Evolutionary conservation across 331 rosid species (phyloP).

Genomic region (Arachis monticola): DNA sequence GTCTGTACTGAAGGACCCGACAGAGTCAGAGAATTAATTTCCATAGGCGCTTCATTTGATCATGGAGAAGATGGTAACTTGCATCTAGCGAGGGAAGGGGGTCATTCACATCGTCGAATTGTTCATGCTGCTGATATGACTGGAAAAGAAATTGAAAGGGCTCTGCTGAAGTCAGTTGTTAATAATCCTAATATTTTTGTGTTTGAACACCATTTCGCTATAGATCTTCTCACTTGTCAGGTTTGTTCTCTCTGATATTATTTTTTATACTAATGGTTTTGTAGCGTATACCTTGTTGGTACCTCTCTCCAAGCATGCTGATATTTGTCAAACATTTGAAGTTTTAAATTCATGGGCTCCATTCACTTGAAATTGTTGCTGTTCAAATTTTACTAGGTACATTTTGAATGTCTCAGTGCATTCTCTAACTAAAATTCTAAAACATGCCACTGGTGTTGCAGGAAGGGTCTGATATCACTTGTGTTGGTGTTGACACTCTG

Average conservation of each 20-base stretch:
- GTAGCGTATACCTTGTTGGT: not conserved
- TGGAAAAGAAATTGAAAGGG: constrained; percentile 91
- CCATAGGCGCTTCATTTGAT: constrained; percentile 95
- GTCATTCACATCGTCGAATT: constrained; percentile 88
- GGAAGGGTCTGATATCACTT: constrained; percentile 73
- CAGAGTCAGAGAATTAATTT: constrained; percentile 85
- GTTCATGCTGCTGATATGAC: constrained; percentile 99
- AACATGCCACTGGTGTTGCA: constrained; percentile 49
- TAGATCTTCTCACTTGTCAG: constrained; percentile 91
- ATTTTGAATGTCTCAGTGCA: constrained; percentile 29
- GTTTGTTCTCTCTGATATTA: constrained; percentile 43
- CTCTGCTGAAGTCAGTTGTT: constrained; percentile 66
- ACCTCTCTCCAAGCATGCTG: not conserved
- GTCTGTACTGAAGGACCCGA: constrained; percentile 98
- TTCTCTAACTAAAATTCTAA: constrained; percentile 45
- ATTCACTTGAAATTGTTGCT: not conserved
- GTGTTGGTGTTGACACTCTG: constrained; percentile 87
- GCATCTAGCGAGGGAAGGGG: constrained; percentile 92
- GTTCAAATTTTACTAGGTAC: constrained; percentile 5
- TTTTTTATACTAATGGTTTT: not conserved
- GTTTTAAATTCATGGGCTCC: no score
- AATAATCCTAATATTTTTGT: constrained; percentile 78
- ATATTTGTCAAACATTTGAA: no score
- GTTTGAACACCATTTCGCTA: constrained; percentile 89
- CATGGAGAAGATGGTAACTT: constrained; percentile 92